A percentile compares a stretch with the other conserved stretches of the same genome.
Evolutionary conservation across 495 filamentous ascomycete species (phyloP).

Genomic region (Clohesyomyces aquaticus): DNA sequence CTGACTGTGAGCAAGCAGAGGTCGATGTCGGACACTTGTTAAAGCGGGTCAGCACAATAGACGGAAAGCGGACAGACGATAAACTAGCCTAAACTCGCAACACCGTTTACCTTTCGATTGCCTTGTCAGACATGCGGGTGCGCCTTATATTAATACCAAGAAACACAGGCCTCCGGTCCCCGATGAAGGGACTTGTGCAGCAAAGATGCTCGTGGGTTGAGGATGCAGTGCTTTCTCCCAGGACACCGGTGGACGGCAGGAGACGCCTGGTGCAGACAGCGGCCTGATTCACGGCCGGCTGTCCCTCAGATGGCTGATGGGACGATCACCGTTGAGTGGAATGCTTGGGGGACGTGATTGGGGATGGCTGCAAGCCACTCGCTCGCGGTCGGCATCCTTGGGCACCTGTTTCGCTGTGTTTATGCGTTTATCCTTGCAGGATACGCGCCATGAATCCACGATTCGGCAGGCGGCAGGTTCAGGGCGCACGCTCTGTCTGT

Average conservation of each 20-base stretch:
- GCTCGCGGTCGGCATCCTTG: background rate
- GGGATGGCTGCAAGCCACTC: conserved; percentile 24
- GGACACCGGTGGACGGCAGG: background rate
- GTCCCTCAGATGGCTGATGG: conserved; percentile 4
- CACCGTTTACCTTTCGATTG: conserved; percentile 7
- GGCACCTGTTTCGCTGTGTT: conserved; percentile 11
- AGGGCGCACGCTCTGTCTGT: background rate
- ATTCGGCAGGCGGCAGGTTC: conserved; percentile 20
- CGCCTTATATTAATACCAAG: conserved; percentile 12
- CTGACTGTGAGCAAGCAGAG: background rate
- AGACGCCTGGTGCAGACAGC: background rate
- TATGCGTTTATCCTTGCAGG: conserved; percentile 12
- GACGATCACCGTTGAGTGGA: conserved; percentile 34
- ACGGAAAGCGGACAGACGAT: conserved; percentile 9
- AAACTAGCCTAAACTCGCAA: conserved; percentile 37
- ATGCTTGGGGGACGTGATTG: conserved; percentile 26
- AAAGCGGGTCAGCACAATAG: conserved; percentile 17
- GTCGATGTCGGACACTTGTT: conserved; percentile 22
- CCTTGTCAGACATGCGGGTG: conserved; percentile 26
- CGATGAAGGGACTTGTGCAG: conserved; percentile 15
- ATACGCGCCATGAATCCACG: conserved; percentile 26
- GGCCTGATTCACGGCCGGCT: conserved; percentile 7
- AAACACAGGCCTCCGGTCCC: background rate
- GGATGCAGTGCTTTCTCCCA: background rate
- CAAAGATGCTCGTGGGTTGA: background rate